A percentile compares a stretch with the other conserved stretches of the same genome.
These are phyloP conservation scores for Aspergillus novoparasiticus DNA, from an alignment of 2,329 filamentous ascomycete genomes.

Conservation along the genomic window DNA sequence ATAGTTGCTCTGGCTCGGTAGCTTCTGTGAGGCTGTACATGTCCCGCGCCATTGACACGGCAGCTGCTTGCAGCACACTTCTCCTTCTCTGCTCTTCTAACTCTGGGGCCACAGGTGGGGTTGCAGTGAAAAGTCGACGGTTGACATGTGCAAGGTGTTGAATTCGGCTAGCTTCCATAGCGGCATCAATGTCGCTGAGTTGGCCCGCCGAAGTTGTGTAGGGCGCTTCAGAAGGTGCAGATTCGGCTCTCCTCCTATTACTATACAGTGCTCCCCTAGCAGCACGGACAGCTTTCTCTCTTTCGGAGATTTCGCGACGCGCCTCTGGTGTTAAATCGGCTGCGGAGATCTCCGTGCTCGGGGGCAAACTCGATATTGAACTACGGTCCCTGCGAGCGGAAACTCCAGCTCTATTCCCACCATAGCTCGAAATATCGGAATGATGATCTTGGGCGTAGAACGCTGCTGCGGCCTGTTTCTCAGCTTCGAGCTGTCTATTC, in stretches of 20 bases:
- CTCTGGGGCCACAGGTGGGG: conserved; percentile 72
- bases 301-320: conserved; percentile 47
- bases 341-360: conserved; percentile 53
- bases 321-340: conserved; percentile 66
- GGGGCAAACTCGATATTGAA: conserved; percentile 16
- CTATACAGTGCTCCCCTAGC: conserved; percentile 75
- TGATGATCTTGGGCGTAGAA: conserved; percentile 63
- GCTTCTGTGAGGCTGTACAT: conserved; percentile 71
- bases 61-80: conserved; percentile 76
- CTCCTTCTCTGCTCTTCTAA: conserved; percentile 72
- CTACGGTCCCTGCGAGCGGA: conserved; percentile 53
- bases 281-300: conserved; percentile 69
- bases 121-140: conserved; percentile 77
- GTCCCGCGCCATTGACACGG: conserved; percentile 83
- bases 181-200: conserved; percentile 46
- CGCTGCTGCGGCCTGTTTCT: conserved; percentile 60
- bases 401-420: conserved; percentile 74
- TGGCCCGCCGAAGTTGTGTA: conserved; percentile 68
- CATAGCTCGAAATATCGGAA: conserved; percentile 55
- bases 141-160: conserved; percentile 67
- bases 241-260: conserved; percentile 64
- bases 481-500: conserved; percentile 62
- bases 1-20: conserved; percentile 22
- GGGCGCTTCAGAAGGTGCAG: conserved; percentile 62
- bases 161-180: conserved; percentile 61